A percentile compares a stretch with the other conserved stretches of the same genome.
These are phyloP conservation scores for Penicillium malachiteum DNA, from an alignment of 495 filamentous ascomycete species.

Conservation along the genomic window DNA sequence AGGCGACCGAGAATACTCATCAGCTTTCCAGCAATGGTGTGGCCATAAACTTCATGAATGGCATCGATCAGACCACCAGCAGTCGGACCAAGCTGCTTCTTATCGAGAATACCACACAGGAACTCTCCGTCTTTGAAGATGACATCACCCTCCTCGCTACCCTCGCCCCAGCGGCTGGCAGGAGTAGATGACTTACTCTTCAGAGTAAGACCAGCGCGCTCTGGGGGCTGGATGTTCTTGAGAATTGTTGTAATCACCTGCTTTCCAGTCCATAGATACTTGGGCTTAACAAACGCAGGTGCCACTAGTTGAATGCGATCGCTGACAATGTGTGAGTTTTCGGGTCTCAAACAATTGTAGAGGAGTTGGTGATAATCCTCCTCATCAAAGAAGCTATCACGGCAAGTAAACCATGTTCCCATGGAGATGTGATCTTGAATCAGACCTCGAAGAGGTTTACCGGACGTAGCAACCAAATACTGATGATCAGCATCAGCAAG, in stretches of 20 bases:
- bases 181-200: slow-evolving; percentile 74
- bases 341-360: slow-evolving; percentile 84
- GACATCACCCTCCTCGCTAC: slow-evolving; percentile 69
- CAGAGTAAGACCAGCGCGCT: slow-evolving; percentile 76
- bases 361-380: slow-evolving; percentile 91
- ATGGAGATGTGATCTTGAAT: slow-evolving; percentile 99
- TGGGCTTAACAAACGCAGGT: slow-evolving; percentile 81
- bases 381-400: slow-evolving; percentile 87
- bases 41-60: slow-evolving; percentile 91
- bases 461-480: slow-evolving; percentile 90
- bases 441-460: slow-evolving; percentile 90
- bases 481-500: slow-evolving; percentile 97
- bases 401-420: slow-evolving; percentile 82
- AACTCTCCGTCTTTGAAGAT: slow-evolving; percentile 85
- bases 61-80: slow-evolving; percentile 87
- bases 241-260: slow-evolving; percentile 92
- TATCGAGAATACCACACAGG: slow-evolving; percentile 89
- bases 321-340: slow-evolving; percentile 74
- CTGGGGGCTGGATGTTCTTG: slow-evolving; percentile 78
- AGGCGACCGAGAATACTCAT: slow-evolving; percentile 87
- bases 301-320: slow-evolving; percentile 72
- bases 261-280: slow-evolving; percentile 92
- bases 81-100: slow-evolving; percentile 87
- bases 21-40: slow-evolving; percentile 76
- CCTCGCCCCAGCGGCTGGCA: slow-evolving; percentile 72